These are phyloP conservation scores for Pythium pyrilobum DNA, from an alignment of 352 stramenopile genomes.

Conservation along the genomic window DNA sequence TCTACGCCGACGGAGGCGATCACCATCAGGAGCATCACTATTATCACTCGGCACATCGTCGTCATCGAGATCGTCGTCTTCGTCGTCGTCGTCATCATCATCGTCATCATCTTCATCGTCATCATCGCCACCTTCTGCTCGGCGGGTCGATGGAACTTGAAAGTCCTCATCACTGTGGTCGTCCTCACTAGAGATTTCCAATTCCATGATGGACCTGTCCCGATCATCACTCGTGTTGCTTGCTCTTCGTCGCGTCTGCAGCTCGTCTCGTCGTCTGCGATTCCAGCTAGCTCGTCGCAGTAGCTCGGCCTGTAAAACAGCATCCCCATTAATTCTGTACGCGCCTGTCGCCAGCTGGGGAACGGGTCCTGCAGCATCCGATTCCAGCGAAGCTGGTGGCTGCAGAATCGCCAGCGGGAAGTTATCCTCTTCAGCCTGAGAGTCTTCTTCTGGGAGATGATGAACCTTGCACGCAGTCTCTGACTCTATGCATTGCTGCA, in stretches of 20 bases:
- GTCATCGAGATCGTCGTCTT: constrained; percentile 22
- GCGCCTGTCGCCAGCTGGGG: constrained; percentile 22
- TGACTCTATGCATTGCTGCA: constrained; percentile 64
- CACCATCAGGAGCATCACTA: constrained; percentile 15
- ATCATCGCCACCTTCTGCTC: constrained; percentile 3
- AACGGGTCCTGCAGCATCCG: background rate
- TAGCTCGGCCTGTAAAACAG: constrained; percentile 68
- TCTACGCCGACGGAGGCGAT: constrained; percentile 20
- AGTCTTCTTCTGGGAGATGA: constrained; percentile 37
- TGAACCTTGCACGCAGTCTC: constrained; percentile 57
- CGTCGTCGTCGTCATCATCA: constrained; percentile 7
- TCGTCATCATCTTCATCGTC: constrained; percentile 18
- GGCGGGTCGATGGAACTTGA: constrained; percentile 15
- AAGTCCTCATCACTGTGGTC: constrained; percentile 87
- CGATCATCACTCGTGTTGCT: constrained; percentile 59
- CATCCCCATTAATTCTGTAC: constrained; percentile 67
- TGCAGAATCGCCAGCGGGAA: constrained; percentile 49
- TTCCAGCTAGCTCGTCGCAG: constrained; percentile 31
- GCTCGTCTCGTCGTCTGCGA: constrained; percentile 17
- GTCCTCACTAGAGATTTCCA: constrained; percentile 85
- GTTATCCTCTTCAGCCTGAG: constrained; percentile 33
- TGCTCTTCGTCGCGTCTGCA: constrained; percentile 25
- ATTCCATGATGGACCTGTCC: constrained; percentile 76
- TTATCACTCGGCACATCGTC: constrained; percentile 21
- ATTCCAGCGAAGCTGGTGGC: background rate